Evolutionary conservation across 305 asterid genomes (phyloP).

Genomic region (Lippia alba): DNA sequence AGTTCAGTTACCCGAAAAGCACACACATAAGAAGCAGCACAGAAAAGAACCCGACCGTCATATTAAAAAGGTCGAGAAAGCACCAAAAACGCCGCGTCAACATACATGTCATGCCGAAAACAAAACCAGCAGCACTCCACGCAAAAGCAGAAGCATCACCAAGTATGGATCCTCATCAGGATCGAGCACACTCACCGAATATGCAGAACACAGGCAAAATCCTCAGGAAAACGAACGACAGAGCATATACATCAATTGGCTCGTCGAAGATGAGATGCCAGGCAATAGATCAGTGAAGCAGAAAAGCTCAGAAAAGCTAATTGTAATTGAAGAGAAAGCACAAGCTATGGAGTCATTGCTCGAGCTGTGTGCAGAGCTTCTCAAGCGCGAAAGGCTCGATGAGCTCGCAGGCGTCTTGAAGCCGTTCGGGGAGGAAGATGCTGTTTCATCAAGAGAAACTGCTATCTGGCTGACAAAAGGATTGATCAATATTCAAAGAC

Average conservation of each 20-base stretch:
- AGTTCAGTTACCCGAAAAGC: conserved; percentile 35
- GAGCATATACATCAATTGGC: conserved; percentile 37
- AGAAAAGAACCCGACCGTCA: conserved; percentile 26
- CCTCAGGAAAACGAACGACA: conserved; percentile 18
- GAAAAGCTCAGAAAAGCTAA: neutral
- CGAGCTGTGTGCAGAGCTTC: conserved; percentile 80
- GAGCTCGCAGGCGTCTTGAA: conserved; percentile 80
- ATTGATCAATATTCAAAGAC: conserved; percentile 62
- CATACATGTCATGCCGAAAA: conserved; percentile 9
- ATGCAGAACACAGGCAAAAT: conserved; percentile 23
- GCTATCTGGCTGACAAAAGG: conserved; percentile 91
- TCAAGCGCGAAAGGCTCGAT: conserved; percentile 69
- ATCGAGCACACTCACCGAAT: conserved; percentile 61
- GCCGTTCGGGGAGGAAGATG: conserved; percentile 79
- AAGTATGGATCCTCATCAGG: conserved; percentile 54
- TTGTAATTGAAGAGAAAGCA: conserved; percentile 48
- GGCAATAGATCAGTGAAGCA: neutral
- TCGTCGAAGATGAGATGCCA: conserved; percentile 37
- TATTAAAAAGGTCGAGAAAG: conserved; percentile 18
- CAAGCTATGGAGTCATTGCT: conserved; percentile 85
- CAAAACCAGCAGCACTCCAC: conserved; percentile 1
- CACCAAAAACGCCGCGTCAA: conserved; percentile 21
- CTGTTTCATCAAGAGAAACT: conserved; percentile 86
- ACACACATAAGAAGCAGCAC: conserved; percentile 23
- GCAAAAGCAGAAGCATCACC: conserved; percentile 21